Evolutionary conservation across 2,329 filamentous ascomycete species (phyloP).

Genomic region (Monosporascus sp.): DNA sequence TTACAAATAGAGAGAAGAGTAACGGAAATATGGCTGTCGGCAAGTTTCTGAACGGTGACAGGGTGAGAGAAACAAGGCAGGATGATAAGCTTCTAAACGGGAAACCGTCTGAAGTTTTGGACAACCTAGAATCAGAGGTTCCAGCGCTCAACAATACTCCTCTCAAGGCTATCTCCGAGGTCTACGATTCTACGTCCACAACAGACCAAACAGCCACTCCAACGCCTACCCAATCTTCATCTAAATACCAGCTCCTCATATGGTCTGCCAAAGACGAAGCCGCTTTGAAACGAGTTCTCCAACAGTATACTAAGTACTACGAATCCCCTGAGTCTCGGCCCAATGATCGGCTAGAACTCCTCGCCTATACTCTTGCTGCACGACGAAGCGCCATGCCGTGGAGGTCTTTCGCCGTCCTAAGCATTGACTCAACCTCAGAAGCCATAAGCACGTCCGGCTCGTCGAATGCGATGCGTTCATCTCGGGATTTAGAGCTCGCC

Average conservation of each 20-base stretch:
- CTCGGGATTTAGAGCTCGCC: neutral
- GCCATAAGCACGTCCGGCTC: neutral
- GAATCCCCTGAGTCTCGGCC: neutral
- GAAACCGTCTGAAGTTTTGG: too few species aligned
- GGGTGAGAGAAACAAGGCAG: too few species aligned
- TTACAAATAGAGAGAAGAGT: neutral
- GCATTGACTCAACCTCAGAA: neutral
- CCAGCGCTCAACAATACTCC: too few species aligned
- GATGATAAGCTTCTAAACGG: too few species aligned
- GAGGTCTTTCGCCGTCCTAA: constrained; percentile 2
- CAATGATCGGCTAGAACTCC: neutral
- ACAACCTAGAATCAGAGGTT: too few species aligned
- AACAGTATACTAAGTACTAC: neutral
- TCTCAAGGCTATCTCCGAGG: too few species aligned
- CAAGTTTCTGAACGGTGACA: too few species aligned
- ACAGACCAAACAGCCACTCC: too few species aligned
- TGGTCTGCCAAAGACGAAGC: constrained; percentile 3
- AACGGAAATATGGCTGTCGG: too few species aligned
- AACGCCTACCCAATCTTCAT: neutral
- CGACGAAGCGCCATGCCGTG: constrained; percentile 1
- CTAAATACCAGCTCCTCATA: neutral
- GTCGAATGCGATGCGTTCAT: neutral
- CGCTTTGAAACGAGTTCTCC: neutral
- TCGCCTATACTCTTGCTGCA: constrained; percentile 3
- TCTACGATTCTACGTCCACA: too few species aligned